Base-by-base conservation (phyloP, 1,139 yeast genomes). In the Meyerozyma carpophila region DNA sequence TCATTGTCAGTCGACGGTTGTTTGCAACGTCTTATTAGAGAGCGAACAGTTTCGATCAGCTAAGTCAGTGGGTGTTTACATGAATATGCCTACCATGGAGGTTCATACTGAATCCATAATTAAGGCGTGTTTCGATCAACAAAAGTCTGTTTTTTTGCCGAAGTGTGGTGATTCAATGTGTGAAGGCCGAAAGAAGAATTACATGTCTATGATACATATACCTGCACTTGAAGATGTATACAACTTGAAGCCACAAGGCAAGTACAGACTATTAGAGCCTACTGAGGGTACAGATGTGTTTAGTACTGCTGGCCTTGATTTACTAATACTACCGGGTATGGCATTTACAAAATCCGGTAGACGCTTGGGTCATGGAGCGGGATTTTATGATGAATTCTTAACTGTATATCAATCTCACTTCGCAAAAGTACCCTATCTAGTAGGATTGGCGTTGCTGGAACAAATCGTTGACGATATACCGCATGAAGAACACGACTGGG, bases 351-450 rank as follows among this genome's bases (percentile, higher is more conserved):
- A 47, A 1, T 43, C 53, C 8, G 79, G 82, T 41, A 66, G 70
- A 29, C 63, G 98, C 45, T 61, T 93, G 43, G 98, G 98, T 0
- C 96, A 90, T 59, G 98, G 98, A 1, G 94, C 84, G 9, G 98
- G 97, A 0, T 90, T 78, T 61, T 93, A 93, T 61, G 98, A 93
- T 60, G 88, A 83, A 51, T 91, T 79, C 58, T 70, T 89, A 34
- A 65, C 68, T 32, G 66, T 82, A 38, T 82, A 81, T 54, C 42
- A 54, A n/a, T 53, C 60, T 28, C 62, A 59, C 51, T 61, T 64
- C 46, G 53, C 45, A 8, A 52, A 46, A 20, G 53, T 43, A 25
- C 85, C 86, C 0, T 59, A 57, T 36, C 55, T 84, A 32, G 59
- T 87, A 2, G 96, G 93, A 0, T 62, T 90, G 6, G 95, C 95